Evolutionary conservation across 441 rosid genomes (phyloP).

Genomic region (Aquilaria agallochum): DNA sequence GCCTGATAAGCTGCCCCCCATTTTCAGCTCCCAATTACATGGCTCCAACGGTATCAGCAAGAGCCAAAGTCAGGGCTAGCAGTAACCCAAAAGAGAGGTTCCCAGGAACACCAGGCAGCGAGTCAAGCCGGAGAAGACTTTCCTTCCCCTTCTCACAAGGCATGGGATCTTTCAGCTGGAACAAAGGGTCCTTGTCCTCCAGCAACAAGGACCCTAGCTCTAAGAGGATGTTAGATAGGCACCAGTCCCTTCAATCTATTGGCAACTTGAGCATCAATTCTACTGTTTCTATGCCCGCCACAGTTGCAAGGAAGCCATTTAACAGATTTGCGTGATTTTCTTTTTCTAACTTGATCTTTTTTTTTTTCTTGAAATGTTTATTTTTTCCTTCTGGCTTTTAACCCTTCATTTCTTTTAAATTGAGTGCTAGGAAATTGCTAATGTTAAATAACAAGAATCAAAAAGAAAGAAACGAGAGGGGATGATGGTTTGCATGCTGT

Average conservation of each 20-base stretch:
- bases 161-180: constrained; percentile 70
- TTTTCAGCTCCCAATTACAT: constrained; percentile 89
- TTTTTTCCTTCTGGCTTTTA: not conserved
- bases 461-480: constrained; percentile 22
- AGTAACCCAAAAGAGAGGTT: constrained; percentile 73
- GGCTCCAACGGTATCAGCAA: constrained; percentile 80
- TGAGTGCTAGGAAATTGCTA: constrained; percentile 26
- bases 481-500: constrained; percentile 28
- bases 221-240: constrained; percentile 42
- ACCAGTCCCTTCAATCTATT: constrained; percentile 59
- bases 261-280: constrained; percentile 83
- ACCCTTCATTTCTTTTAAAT: constrained; percentile 24
- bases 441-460: constrained; percentile 32
- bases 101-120: constrained; percentile 65
- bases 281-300: constrained; percentile 67
- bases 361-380: constrained; percentile 10
- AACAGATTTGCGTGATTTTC: constrained; percentile 91
- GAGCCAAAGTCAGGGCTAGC: constrained; percentile 67
- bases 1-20: constrained; percentile 91
- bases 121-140: constrained; percentile 62
- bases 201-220: constrained; percentile 56
- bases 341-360: constrained; percentile 13
- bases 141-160: constrained; percentile 72
- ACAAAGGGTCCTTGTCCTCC: constrained; percentile 56
- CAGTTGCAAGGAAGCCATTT: constrained; percentile 83